Evolutionary conservation across 2,329 filamentous ascomycete species (phyloP).

Genomic region (Blumeria hordei): DNA sequence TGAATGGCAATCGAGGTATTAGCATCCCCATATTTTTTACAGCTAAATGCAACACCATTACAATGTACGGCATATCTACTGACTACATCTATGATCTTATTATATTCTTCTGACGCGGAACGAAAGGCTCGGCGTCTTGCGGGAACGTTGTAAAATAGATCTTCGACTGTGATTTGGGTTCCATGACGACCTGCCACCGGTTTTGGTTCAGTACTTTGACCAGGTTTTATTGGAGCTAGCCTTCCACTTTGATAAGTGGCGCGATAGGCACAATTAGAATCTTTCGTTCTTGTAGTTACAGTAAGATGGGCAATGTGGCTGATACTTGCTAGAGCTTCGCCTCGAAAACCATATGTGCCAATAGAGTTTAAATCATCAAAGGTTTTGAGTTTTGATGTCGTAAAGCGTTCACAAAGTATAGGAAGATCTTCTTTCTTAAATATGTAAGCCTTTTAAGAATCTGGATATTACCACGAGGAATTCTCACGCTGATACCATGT

Average conservation of each 20-base stretch:
- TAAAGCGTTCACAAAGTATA: conserved; percentile 88
- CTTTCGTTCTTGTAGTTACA: conserved; percentile 79
- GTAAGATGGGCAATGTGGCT: conserved; percentile 93
- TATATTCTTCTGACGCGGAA: conserved; percentile 81
- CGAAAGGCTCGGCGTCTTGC: conserved; percentile 74
- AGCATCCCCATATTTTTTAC: conserved; percentile 85
- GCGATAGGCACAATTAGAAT: conserved; percentile 73
- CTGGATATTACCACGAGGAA: background rate
- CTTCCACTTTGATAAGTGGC: conserved; percentile 70
- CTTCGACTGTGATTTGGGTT: conserved; percentile 89
- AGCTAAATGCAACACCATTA: conserved; percentile 74
- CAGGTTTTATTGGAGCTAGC: conserved; percentile 62
- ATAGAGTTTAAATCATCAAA: conserved; percentile 86
- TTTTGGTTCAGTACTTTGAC: conserved; percentile 66
- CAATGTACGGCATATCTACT: conserved; percentile 88
- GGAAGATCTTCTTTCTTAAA: conserved; percentile 63
- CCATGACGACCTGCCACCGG: conserved; percentile 68
- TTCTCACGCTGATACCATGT: conserved; percentile 65
- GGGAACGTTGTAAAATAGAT: conserved; percentile 90
- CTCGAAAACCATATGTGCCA: conserved; percentile 89
- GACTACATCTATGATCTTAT: conserved; percentile 89
- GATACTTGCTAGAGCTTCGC: conserved; percentile 88
- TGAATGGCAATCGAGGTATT: conserved; percentile 62
- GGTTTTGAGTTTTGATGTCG: conserved; percentile 79
- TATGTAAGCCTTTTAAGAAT: background rate